These are phyloP conservation scores for Elongisporangium anandrum DNA, from an alignment of 352 stramenopile species.

Conservation along the genomic window DNA sequence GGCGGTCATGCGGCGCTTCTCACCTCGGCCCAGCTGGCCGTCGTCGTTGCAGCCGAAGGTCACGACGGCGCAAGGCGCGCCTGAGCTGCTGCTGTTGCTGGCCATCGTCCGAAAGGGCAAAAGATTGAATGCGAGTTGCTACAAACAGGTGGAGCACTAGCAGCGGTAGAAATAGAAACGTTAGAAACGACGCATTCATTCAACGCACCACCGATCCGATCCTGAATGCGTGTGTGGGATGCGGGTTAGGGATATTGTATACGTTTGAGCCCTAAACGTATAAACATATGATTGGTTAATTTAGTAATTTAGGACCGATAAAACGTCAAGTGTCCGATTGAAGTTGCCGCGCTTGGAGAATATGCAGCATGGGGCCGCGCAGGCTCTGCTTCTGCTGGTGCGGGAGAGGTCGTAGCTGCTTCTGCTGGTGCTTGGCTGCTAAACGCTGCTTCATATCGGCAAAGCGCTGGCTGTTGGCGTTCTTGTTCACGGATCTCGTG, in stretches of 20 bases:
- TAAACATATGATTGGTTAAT: not conserved
- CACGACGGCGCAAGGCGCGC: slow-evolving; percentile 37
- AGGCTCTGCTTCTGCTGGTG: slow-evolving; percentile 9
- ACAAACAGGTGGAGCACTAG: not conserved
- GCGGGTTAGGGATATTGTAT: not conserved
- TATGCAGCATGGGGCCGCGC: slow-evolving; percentile 37
- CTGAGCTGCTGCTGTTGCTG: slow-evolving; percentile 1
- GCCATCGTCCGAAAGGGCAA: not conserved
- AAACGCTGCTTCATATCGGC: slow-evolving; percentile 33
- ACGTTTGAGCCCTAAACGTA: not conserved
- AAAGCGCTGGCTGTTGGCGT: slow-evolving; percentile 38
- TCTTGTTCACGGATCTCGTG: slow-evolving; percentile 9
- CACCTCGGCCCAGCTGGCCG: slow-evolving; percentile 68
- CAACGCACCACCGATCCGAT: not conserved
- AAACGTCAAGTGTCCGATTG: not conserved
- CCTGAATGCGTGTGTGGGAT: not conserved
- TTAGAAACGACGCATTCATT: not conserved
- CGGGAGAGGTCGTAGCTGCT: not conserved
- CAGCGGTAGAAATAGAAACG: not conserved
- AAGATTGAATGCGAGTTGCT: not conserved
- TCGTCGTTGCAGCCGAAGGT: slow-evolving; percentile 85
- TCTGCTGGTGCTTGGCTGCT: slow-evolving; percentile 12
- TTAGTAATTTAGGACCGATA: too few relatives aligned
- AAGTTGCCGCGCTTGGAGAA: slow-evolving; percentile 37
- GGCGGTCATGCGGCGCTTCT: slow-evolving; percentile 41